Percentiles rank a stretch among this genome's conserved stretches.
Conservation (phyloP, 179 eudicot genomes). For the Sideroxylon spinosum region DNA sequence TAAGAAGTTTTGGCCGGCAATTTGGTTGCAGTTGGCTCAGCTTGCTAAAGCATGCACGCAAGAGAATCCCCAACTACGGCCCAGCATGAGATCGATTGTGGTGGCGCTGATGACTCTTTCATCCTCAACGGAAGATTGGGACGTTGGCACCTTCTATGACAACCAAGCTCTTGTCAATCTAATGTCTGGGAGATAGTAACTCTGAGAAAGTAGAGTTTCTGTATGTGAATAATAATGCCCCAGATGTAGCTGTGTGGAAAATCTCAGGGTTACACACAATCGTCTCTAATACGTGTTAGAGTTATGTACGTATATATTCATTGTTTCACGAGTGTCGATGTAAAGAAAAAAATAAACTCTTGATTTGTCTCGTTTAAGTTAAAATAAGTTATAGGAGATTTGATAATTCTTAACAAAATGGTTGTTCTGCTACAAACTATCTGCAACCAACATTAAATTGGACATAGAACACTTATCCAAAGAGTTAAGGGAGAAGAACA, state of each 20-base stretch:
- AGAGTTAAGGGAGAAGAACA: no score
- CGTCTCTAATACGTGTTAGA: neutral
- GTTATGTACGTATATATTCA: slow-evolving; percentile 9
- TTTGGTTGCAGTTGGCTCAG: slow-evolving; percentile 52
- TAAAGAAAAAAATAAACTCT: neutral
- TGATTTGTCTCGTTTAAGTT: neutral
- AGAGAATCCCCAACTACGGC: slow-evolving; percentile 52
- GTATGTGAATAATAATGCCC: neutral
- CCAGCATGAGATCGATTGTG: slow-evolving; percentile 69
- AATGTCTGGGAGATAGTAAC: slow-evolving; percentile 47
- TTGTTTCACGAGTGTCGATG: neutral
- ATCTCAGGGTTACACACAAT: neutral
- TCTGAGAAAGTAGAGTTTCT: neutral
- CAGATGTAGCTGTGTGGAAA: neutral
- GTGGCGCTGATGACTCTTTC: slow-evolving; percentile 59
- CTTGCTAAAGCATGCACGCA: slow-evolving; percentile 63
- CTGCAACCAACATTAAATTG: neutral
- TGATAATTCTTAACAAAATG: neutral
- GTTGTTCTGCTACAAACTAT: neutral
- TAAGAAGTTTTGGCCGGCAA: neutral
- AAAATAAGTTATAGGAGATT: neutral
- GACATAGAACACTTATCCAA: neutral
- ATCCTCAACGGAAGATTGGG: slow-evolving; percentile 46
- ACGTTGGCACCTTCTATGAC: slow-evolving; percentile 39
- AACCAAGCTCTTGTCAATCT: slow-evolving; percentile 42